Evolutionary conservation across 306 rosid genomes (phyloP).

Genomic region (Corylus avellana): DNA sequence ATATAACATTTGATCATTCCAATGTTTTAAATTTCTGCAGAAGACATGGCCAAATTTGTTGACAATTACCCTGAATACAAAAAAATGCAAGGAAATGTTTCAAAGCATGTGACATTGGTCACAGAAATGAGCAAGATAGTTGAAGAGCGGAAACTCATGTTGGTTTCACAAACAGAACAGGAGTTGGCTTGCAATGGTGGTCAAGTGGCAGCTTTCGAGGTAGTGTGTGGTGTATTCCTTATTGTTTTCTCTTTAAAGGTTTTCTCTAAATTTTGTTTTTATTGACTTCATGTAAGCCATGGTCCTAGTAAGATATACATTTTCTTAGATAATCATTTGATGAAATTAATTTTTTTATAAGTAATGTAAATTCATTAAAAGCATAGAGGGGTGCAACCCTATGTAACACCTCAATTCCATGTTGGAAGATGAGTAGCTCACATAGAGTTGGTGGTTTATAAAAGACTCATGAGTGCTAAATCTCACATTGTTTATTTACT

Average conservation of each 20-base stretch:
- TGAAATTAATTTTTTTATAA: too few relatives aligned
- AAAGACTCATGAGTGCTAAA: too few relatives aligned
- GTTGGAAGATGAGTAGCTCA: too few relatives aligned
- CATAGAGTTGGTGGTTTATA: too few relatives aligned
- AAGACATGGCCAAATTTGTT: slow-evolving; percentile 97
- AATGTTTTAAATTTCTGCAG: slow-evolving; percentile 51
- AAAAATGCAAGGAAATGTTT: slow-evolving; percentile 96
- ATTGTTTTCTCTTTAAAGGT: slow-evolving; percentile 10
- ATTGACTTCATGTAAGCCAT: background rate
- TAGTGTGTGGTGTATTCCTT: slow-evolving; percentile 25
- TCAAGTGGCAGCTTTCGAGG: slow-evolving; percentile 98
- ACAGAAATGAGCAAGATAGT: slow-evolving; percentile 92
- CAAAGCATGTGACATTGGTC: slow-evolving; percentile 93
- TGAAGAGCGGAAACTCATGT: slow-evolving; percentile 85
- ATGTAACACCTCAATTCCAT: too few relatives aligned
- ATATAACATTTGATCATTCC: slow-evolving; percentile 19
- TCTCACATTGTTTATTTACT: too few relatives aligned
- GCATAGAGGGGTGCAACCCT: too few relatives aligned
- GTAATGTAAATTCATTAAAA: too few relatives aligned
- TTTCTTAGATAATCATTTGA: slow-evolving; percentile 8
- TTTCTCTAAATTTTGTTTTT: slow-evolving; percentile 15
- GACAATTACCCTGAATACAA: slow-evolving; percentile 93
- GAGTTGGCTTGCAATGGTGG: slow-evolving; percentile 98
- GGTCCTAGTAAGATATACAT: background rate
- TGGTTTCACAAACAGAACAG: slow-evolving; percentile 89